phyloP scores from a whole-genome alignment of 495 filamentous ascomycete genomes.

The Melanomma pulvis-pyrius region DNA sequence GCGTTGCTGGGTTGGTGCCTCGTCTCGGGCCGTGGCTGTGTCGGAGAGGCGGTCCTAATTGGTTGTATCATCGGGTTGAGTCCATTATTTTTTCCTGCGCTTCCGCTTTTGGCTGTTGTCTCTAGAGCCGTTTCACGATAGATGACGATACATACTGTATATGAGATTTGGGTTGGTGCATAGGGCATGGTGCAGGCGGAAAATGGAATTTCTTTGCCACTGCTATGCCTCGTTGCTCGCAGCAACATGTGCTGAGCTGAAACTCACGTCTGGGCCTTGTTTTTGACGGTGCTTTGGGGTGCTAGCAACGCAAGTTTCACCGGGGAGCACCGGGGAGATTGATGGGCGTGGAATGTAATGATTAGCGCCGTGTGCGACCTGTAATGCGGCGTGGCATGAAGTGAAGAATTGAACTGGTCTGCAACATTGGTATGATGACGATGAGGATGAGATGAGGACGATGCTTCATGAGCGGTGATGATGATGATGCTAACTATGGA shows the following conservation, averaged over 20 bases:
- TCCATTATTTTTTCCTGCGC: background rate
- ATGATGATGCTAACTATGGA: too few relatives aligned
- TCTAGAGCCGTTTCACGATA: background rate
- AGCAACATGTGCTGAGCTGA: background rate
- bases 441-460: too few relatives aligned
- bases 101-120: background rate
- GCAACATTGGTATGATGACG: too few relatives aligned
- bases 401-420: background rate
- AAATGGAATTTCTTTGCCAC: background rate
- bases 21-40: constrained; percentile 14
- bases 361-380: background rate
- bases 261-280: background rate
- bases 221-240: background rate
- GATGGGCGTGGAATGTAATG: background rate
- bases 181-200: background rate
- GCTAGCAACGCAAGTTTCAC: background rate
- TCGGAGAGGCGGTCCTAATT: constrained; percentile 6
- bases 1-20: background rate
- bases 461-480: too few relatives aligned
- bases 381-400: background rate
- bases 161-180: background rate
- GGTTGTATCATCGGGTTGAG: background rate
- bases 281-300: background rate
- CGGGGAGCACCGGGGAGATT: background rate
- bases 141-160: background rate